A percentile compares a stretch with the other conserved stretches of the same genome.
These are phyloP conservation scores for Leccinum uliginosum DNA, from an alignment of 768 basidiomycete species.

Conservation along the genomic window DNA sequence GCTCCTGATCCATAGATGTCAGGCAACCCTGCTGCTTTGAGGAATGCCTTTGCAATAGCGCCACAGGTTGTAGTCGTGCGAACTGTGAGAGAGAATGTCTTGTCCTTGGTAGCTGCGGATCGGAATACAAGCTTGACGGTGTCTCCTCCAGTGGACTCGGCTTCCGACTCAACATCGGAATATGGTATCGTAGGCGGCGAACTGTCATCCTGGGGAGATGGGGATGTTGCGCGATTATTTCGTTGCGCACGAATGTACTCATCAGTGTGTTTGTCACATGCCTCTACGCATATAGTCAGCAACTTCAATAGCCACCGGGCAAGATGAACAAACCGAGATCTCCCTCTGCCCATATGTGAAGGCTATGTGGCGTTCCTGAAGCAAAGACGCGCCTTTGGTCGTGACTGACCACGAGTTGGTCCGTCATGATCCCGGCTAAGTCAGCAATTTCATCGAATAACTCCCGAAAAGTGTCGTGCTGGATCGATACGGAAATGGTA, in stretches of 20 bases:
- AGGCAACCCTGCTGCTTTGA: slow-evolving; percentile 61
- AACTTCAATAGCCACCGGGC: background rate
- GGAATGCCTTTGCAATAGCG: slow-evolving; percentile 69
- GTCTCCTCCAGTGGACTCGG: slow-evolving; percentile 38
- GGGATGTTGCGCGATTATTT: slow-evolving; percentile 24
- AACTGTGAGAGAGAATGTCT: slow-evolving; percentile 61
- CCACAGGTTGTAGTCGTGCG: slow-evolving; percentile 73
- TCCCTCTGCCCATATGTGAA: slow-evolving; percentile 65
- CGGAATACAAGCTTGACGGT: slow-evolving; percentile 66
- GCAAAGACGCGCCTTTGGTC: slow-evolving; percentile 62
- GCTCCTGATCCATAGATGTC: slow-evolving; percentile 46
- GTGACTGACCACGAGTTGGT: slow-evolving; percentile 57
- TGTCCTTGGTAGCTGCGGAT: slow-evolving; percentile 44
- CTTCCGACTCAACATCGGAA: slow-evolving; percentile 29
- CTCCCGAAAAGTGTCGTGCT: slow-evolving; percentile 64
- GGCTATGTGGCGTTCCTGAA: slow-evolving; percentile 60
- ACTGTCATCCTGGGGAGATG: slow-evolving; percentile 7
- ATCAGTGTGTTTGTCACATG: slow-evolving; percentile 58
- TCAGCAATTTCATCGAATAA: slow-evolving; percentile 68
- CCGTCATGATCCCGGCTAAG: slow-evolving; percentile 44
- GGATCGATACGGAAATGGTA: background rate
- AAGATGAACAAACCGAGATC: slow-evolving; percentile 49
- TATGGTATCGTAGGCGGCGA: slow-evolving; percentile 22
- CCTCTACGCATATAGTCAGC: slow-evolving; percentile 42
- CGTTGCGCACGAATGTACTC: slow-evolving; percentile 54